These are phyloP conservation scores for Auricularia auricula-judae DNA, from an alignment of 768 basidiomycete genomes.

Conservation along the genomic window DNA sequence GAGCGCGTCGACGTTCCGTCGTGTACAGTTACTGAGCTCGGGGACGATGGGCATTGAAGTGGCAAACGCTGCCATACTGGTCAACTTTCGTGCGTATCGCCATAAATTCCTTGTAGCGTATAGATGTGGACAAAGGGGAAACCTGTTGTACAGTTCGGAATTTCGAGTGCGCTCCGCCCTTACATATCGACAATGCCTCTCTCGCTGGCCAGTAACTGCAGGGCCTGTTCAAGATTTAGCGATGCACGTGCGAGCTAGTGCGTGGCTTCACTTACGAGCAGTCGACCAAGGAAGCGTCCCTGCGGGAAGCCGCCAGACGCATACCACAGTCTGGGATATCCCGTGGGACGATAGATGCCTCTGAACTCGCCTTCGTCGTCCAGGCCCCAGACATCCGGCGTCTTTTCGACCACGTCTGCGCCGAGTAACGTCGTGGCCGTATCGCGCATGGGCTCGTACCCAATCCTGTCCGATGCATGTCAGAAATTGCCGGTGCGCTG, in stretches of 20 bases:
- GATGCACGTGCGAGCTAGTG: too few relatives aligned
- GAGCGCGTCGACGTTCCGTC: constrained; percentile 21
- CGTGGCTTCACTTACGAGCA: not conserved
- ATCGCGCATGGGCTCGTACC: constrained; percentile 22
- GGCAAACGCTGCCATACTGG: too few relatives aligned
- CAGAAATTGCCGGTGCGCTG: constrained; percentile 7
- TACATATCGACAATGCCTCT: too few relatives aligned
- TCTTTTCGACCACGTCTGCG: constrained; percentile 22
- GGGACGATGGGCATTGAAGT: too few relatives aligned
- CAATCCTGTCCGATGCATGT: constrained; percentile 11
- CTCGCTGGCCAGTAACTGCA: too few relatives aligned
- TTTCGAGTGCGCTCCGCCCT: too few relatives aligned
- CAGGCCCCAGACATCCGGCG: constrained; percentile 26
- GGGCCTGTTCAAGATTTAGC: too few relatives aligned
- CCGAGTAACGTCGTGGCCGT: constrained; percentile 24
- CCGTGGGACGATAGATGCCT: constrained; percentile 28
- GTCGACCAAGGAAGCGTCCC: not conserved
- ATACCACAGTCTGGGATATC: constrained; percentile 20
- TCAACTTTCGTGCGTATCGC: too few relatives aligned
- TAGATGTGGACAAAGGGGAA: too few relatives aligned
- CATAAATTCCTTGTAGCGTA: too few relatives aligned
- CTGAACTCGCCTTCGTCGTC: constrained; percentile 31
- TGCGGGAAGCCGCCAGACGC: not conserved
- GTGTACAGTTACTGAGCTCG: not conserved
- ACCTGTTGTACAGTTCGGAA: too few relatives aligned